Conservation (phyloP, 352 stramenopile genomes). For the Peronospora farinosa region DNA sequence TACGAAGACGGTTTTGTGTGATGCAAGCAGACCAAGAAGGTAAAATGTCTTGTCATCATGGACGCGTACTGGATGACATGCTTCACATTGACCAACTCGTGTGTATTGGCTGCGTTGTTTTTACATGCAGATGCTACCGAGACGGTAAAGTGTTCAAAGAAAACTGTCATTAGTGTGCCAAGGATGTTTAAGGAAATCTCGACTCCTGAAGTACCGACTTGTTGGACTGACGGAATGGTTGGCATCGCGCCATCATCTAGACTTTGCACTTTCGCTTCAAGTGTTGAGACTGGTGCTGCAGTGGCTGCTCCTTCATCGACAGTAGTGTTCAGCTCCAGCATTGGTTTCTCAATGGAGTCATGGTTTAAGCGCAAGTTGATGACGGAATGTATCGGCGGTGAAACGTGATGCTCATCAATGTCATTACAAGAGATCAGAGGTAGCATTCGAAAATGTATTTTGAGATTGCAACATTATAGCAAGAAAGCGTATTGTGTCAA, state of each 20-base stretch:
- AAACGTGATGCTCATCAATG: not conserved
- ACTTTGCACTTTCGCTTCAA: not conserved
- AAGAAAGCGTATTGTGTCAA: too few relatives aligned
- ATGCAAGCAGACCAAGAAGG: conserved; percentile 33
- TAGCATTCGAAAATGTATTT: too few relatives aligned
- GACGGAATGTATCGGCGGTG: conserved; percentile 7
- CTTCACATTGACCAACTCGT: conserved; percentile 1
- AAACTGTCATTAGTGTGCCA: conserved; percentile 20
- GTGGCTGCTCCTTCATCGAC: conserved; percentile 11
- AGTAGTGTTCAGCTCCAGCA: conserved; percentile 32
- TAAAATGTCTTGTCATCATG: conserved; percentile 5
- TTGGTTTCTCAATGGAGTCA: conserved; percentile 33
- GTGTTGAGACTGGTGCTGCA: not conserved
- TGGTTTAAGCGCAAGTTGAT: conserved; percentile 30
- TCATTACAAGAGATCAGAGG: not conserved
- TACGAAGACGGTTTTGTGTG: conserved; percentile 23
- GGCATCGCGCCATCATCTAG: conserved; percentile 8
- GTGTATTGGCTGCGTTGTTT: not conserved
- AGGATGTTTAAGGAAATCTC: conserved; percentile 15
- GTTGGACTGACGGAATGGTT: conserved; percentile 4
- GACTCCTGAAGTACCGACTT: not conserved
- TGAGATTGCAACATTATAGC: too few relatives aligned
- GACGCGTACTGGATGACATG: not conserved
- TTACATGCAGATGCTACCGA: conserved; percentile 6
- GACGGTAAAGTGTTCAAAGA: conserved; percentile 11